Base-by-base conservation (phyloP, 225 moss, liverwort and hornwort species). In the Physcomitrium patens region DNA sequence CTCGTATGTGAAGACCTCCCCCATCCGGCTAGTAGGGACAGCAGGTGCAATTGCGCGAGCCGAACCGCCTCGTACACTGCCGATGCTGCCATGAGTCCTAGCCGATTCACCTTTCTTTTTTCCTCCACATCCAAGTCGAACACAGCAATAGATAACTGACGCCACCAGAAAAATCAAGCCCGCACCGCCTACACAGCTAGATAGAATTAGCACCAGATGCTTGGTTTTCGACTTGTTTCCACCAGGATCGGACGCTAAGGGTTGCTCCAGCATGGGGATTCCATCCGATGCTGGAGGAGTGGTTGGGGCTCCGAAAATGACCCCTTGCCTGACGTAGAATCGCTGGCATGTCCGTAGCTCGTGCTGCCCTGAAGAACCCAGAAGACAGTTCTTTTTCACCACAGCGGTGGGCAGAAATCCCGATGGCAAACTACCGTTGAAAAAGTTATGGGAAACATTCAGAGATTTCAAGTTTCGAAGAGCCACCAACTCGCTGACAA, bases 301-400 rank as follows among this genome's bases (percentile, higher is more conserved):
- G 15, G 52, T 22, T 1, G 84, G 64, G 26, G 78, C 45, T 11
- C 68, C 73, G 1, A 83, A 73, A 9, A 28, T 20, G 18, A 90
- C 24, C 3, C 83, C 91, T 44, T 78, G 71, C 0, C 72, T 83
- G 5, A 80, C 69, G 14, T 96, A 96, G 37, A 96, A 96, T 81
- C 79, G 90, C 10, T 67, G 67, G 75, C 96, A 96, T 2, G 89
- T 69, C 13, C 73, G 83, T 2, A 69, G 3, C 1, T 82, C 77
- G 53, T 93, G 96, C 72, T 96, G 96, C 46, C 80, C 85, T 7
- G 77, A 79, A 0, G 65, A 68, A 60, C 88, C 84, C 3, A 23
- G 20, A 49, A 96, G 78, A 55, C 96, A 96, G 67, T 96, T 96
- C 76, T 93, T 96, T 86, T 81, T 96, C 8, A 81, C 79, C 22